Evolutionary conservation across 441 rosid genomes (phyloP), one percentile per base, ranked within the genome.

Genomic region (Adansonia grandidieri): DNA sequence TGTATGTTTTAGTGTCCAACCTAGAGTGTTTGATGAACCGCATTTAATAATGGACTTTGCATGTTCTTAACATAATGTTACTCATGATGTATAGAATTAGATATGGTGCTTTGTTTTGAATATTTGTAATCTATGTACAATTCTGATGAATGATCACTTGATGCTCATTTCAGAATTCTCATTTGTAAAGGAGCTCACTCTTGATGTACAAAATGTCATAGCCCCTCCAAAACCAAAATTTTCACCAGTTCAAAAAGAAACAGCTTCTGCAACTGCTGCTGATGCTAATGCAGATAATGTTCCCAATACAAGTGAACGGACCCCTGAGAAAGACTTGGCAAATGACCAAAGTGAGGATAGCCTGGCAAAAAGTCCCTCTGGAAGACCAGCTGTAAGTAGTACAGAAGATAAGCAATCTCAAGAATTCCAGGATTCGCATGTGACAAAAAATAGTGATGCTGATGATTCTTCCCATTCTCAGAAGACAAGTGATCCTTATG

Each of bases 101-200:
- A 19, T 22, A 17, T 45, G 66, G 28, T 73, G 56, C 51, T 78
- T 47, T 42, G 11, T 56, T 75, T 64, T 37, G 60, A 63, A 61
- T 40, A 11, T 45, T 28, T n/a, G 15, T 37, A n/a, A 65, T 53
- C 22, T 22, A 2, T 8, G 28, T 32, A 32, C 0, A 9, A 7
- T 73, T 81, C 45, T 76, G 42, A 75, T 69, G 64, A 62, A 22
- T 77, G 4, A 5, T 73, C 62, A 22, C 44, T 54, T 82, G 56
- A 28, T 48, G 62, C 76, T 72, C 51, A 48, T 80, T 85, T 72
- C 91, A 96, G 99, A 93, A 83, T 94, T 88, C 81, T 71, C 88
- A 42, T 87, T 92, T 76, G 98, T 91, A 83, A 93, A 96, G 88
- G 99, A 94, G 88, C 89, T 96, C 84, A 94, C 98, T 60, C 89